Conservation (phyloP, 305 asterid species). For the Fraxinus sp. region DNA sequence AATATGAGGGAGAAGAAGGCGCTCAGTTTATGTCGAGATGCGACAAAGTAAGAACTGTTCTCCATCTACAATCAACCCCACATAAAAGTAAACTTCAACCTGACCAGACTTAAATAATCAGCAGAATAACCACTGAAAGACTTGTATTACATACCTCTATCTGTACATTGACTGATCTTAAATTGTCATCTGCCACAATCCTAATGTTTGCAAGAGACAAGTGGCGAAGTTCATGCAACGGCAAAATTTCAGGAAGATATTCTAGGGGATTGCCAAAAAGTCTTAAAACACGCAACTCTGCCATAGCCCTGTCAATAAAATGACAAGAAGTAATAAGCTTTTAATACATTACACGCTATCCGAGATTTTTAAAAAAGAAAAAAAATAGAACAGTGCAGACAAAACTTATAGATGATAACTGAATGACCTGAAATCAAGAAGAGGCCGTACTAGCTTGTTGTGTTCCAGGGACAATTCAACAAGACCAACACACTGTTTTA, state of each 20-base stretch:
- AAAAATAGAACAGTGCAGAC: constrained; percentile 8
- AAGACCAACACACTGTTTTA: constrained; percentile 79
- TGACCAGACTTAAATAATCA: constrained; percentile 22
- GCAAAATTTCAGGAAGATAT: constrained; percentile 96
- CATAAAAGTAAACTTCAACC: constrained; percentile 27
- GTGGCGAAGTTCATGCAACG: constrained; percentile 83
- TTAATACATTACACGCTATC: constrained; percentile 7
- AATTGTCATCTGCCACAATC: constrained; percentile 86
- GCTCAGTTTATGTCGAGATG: constrained; percentile 95
- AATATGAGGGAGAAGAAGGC: constrained; percentile 98
- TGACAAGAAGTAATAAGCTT: constrained; percentile 44
- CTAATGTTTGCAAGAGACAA: constrained; percentile 96
- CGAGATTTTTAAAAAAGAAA: no score
- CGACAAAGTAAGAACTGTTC: constrained; percentile 91
- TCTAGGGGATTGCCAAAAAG: constrained; percentile 97
- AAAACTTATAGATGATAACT: constrained; percentile 23
- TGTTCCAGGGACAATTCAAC: constrained; percentile 97
- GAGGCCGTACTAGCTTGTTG: constrained; percentile 98
- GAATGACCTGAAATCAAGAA: constrained; percentile 96
- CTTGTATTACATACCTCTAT: constrained; percentile 70
- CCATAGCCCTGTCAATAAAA: constrained; percentile 79
- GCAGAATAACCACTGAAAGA: constrained; percentile 28
- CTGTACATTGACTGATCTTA: constrained; percentile 84
- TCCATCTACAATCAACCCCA: constrained; percentile 74
- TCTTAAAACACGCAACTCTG: constrained; percentile 83